Evolutionary conservation across 768 basidiomycete species (phyloP).

Genomic region (Neoboletus brunneissimus): DNA sequence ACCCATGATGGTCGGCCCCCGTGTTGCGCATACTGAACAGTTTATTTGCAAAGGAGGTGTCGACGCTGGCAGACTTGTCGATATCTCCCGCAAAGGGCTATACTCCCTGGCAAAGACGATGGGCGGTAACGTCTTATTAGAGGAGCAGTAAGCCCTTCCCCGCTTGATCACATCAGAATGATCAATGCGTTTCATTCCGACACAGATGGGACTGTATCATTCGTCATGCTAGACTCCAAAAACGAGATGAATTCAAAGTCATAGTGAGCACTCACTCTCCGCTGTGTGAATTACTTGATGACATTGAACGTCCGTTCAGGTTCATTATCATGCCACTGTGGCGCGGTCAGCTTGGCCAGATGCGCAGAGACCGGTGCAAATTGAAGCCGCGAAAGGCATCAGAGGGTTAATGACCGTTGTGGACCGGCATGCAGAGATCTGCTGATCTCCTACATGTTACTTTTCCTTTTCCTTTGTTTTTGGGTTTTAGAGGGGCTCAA

Average conservation of each 20-base stretch:
- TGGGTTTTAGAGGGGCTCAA: conserved; percentile 13
- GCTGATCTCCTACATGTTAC: conserved; percentile 10
- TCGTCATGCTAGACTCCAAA: conserved; percentile 29
- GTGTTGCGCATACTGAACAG: conserved; percentile 34
- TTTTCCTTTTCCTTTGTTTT: background rate
- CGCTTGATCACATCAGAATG: conserved; percentile 15
- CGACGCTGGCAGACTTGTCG: conserved; percentile 33
- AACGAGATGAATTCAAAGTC: conserved; percentile 34
- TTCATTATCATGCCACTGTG: conserved; percentile 36
- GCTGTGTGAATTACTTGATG: conserved; percentile 8
- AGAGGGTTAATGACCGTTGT: conserved; percentile 38
- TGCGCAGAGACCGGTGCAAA: conserved; percentile 36
- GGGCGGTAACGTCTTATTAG: conserved; percentile 38
- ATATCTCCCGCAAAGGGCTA: conserved; percentile 32
- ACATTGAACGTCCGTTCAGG: conserved; percentile 23
- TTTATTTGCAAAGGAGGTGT: conserved; percentile 38
- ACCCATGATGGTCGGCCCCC: conserved; percentile 31
- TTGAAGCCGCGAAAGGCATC: conserved; percentile 36
- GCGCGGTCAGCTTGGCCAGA: conserved; percentile 36
- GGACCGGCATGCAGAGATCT: conserved; percentile 31
- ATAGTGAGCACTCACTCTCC: conserved; percentile 22
- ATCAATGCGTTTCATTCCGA: conserved; percentile 13
- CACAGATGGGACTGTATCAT: conserved; percentile 38
- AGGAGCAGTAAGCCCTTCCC: conserved; percentile 33
- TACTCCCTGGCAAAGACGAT: conserved; percentile 33